Conservation (phyloP, 225 moss, liverwort and hornwort genomes). For the Pseudisothecium myosuroides region DNA sequence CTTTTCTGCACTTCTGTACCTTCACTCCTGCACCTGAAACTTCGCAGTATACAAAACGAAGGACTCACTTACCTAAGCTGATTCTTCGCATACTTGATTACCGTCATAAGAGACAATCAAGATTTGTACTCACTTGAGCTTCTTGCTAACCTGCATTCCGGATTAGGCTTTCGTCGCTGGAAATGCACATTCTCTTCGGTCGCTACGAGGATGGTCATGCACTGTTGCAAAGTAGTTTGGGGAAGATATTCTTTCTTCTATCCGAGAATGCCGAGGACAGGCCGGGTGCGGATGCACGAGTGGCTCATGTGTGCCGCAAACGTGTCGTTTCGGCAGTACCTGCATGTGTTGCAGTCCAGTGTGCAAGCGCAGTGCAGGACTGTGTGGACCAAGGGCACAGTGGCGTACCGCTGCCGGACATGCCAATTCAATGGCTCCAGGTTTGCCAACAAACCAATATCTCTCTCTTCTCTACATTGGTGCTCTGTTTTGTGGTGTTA, state of each 20-base stretch:
- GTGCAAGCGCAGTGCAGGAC: slow-evolving; percentile 38
- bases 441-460: not conserved
- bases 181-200: too few relatives aligned
- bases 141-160: too few relatives aligned
- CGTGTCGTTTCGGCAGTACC: not conserved
- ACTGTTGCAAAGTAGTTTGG: too few relatives aligned
- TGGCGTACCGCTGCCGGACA: slow-evolving; percentile 27
- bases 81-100: too few relatives aligned
- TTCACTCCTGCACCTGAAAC: too few relatives aligned
- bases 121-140: too few relatives aligned
- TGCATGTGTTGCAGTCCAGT: slow-evolving; percentile 20
- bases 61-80: too few relatives aligned
- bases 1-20: not conserved
- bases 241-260: not conserved
- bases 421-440: slow-evolving; percentile 44
- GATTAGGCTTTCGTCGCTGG: too few relatives aligned
- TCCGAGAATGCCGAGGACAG: not conserved
- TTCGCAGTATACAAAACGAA: too few relatives aligned
- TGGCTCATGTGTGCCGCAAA: slow-evolving; percentile 9
- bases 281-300: slow-evolving; percentile 2
- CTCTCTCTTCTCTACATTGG: not conserved
- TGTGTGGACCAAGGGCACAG: slow-evolving; percentile 18
- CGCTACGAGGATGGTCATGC: too few relatives aligned
- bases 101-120: too few relatives aligned
- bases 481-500: not conserved